Evolutionary conservation across 1,139 yeast species (phyloP).

Genomic region (Diutina ranongensis): DNA sequence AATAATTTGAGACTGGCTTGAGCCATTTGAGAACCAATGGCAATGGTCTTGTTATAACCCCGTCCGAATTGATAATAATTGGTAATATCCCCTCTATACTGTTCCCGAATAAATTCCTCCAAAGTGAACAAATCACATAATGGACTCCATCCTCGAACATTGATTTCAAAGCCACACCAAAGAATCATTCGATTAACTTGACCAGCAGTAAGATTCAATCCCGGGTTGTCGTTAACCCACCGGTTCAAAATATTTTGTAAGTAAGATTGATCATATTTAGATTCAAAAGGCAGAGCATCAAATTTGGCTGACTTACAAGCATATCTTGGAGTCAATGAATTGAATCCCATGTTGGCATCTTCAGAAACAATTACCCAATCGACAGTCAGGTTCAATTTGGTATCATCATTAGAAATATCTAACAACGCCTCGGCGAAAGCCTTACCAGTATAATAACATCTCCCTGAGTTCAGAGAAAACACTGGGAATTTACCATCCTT

Average conservation of each 20-base stretch:
- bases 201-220: constrained; percentile 12
- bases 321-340: constrained; percentile 19
- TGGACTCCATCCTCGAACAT: constrained; percentile 34
- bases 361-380: constrained; percentile 31
- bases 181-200: constrained; percentile 32
- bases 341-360: constrained; percentile 18
- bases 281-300: constrained; percentile 12
- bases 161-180: constrained; percentile 37
- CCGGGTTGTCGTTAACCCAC: not conserved
- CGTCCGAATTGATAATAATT: constrained; percentile 41
- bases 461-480: constrained; percentile 22
- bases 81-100: constrained; percentile 33
- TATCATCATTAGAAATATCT: constrained; percentile 20
- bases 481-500: constrained; percentile 17
- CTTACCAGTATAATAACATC: constrained; percentile 40
- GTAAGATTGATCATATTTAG: constrained; percentile 15
- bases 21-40: constrained; percentile 20
- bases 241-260: constrained; percentile 25
- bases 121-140: constrained; percentile 40
- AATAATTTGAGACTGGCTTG: not conserved
- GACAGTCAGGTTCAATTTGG: constrained; percentile 28
- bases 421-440: constrained; percentile 34
- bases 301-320: constrained; percentile 14
- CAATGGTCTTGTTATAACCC: constrained; percentile 30
- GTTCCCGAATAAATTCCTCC: constrained; percentile 33